Evolutionary conservation across 2,329 filamentous ascomycete species (phyloP), one percentile per base, ranked within the genome.

Genomic region (Monilinia fructigena): DNA sequence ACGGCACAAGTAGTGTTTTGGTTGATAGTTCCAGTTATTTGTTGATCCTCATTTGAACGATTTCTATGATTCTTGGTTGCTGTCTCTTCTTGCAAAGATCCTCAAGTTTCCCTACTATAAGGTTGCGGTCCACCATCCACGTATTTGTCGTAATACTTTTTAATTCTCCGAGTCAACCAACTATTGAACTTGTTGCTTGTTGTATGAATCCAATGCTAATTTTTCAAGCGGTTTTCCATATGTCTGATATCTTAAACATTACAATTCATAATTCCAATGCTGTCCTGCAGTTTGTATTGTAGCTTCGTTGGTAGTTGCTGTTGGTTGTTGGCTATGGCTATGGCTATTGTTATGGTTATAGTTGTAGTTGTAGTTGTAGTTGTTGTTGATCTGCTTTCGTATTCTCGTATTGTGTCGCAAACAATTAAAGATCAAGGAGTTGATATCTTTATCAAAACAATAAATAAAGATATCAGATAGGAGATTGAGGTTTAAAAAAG

Each of bases 11-110:
- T 7, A 50, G 47, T 50, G 20, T 38, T 14, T 10, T 38, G 45
- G n/a, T 31, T 38, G n/a, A 31, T 38, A 50, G n/a, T 38, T 40
- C 45, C 31, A 60, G 20, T 60, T 35, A 20, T 60, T 60, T 50
- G n/a, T 60, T 38, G 56, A 60, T 60, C 20, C 56, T 50, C 56
- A 50, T 50, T 60, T 48, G 45, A 10, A 50, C 50, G 14, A 60
- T 50, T 50, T 11, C 35, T 48, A 35, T 35, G 4, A 7, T 35
- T 35, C 31, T 35, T 35, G 31, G 20, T 7, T 50, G 4, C 12
- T 40, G 26, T 50, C 20, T n/a, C 20, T 38, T 60, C 14, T 23
- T 42, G 2, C 12, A 2, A 14, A 14, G 40, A 16, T 16, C 1
- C 45, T 50, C 45, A 8, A 26, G 45, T 26, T 50, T 38, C 7